Evolutionary conservation across 2,329 filamentous ascomycete genomes (phyloP).

Genomic region (Botryotinia globosa): DNA sequence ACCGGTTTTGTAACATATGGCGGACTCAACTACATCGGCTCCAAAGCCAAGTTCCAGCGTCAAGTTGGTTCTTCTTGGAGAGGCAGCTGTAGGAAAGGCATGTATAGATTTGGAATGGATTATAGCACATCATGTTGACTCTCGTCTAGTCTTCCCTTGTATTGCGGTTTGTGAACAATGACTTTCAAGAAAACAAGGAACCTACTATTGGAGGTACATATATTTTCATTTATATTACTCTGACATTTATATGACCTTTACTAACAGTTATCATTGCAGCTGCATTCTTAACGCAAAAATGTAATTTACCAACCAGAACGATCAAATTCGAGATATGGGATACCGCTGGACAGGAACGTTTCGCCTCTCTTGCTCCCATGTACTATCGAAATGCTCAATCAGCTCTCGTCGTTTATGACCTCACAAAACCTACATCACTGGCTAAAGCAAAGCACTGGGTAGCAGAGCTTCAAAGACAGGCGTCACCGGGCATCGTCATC

Average conservation of each 20-base stretch:
- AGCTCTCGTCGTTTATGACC: conserved; percentile 95
- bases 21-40: conserved; percentile 69
- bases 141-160: conserved; percentile 80
- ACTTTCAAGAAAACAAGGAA: conserved; percentile 99
- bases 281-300: conserved; percentile 98
- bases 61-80: conserved; percentile 95
- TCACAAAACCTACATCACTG: conserved; percentile 93
- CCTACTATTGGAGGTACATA: conserved; percentile 90
- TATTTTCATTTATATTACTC: background rate
- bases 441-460: conserved; percentile 99
- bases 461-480: conserved; percentile 92
- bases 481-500: conserved; percentile 93
- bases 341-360: conserved; percentile 95
- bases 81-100: conserved; percentile 98
- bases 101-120: background rate
- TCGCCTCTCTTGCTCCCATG: conserved; percentile 95
- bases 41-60: conserved; percentile 99
- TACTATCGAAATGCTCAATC: conserved; percentile 99
- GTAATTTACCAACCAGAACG: conserved; percentile 87
- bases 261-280: conserved; percentile 50
- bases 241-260: background rate
- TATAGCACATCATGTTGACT: conserved; percentile 22
- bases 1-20: conserved; percentile 50
- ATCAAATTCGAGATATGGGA: conserved; percentile 98
- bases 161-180: conserved; percentile 97